phyloP scores from a whole-genome alignment of 2,329 filamentous ascomycete genomes.

The Ophiostoma sp. region DNA sequence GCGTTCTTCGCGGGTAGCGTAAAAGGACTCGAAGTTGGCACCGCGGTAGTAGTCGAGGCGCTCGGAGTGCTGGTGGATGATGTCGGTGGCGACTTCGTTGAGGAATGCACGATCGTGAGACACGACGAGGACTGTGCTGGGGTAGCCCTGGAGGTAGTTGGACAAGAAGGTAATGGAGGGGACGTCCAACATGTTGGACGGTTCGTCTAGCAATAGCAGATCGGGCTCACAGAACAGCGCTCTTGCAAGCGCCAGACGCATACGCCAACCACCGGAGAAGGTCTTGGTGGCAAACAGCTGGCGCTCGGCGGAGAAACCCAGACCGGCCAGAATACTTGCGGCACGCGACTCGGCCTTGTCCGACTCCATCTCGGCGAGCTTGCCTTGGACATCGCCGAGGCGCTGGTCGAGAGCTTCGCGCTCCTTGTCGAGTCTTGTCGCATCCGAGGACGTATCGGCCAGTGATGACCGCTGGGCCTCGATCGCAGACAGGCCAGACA shows the following conservation, averaged over 20 bases:
- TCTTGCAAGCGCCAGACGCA: constrained; percentile 90
- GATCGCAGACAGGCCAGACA: constrained; percentile 65
- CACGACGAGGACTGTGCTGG: constrained; percentile 90
- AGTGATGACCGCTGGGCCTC: constrained; percentile 71
- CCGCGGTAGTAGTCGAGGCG: constrained; percentile 97
- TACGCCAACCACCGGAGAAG: constrained; percentile 99
- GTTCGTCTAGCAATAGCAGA: constrained; percentile 92
- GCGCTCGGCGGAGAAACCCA: constrained; percentile 89
- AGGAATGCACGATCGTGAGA: constrained; percentile 98
- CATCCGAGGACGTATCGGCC: constrained; percentile 89
- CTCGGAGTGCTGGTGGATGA: constrained; percentile 96
- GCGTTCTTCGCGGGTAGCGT: constrained; percentile 93
- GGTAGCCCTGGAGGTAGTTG: constrained; percentile 89
- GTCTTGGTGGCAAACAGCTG: constrained; percentile 93
- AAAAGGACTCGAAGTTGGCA: constrained; percentile 95
- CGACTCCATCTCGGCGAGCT: constrained; percentile 96
- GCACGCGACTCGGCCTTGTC: constrained; percentile 96
- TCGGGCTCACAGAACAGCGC: constrained; percentile 98
- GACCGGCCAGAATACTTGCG: constrained; percentile 90
- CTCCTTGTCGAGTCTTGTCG: constrained; percentile 75
- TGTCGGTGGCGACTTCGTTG: constrained; percentile 98
- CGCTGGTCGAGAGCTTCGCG: constrained; percentile 87
- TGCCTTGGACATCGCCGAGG: constrained; percentile 82
- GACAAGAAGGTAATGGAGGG: constrained; percentile 98
- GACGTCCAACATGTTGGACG: constrained; percentile 99